phyloP scores from a whole-genome alignment of 495 filamentous ascomycete genomes.

The Pseudotulostoma volvatum region DNA sequence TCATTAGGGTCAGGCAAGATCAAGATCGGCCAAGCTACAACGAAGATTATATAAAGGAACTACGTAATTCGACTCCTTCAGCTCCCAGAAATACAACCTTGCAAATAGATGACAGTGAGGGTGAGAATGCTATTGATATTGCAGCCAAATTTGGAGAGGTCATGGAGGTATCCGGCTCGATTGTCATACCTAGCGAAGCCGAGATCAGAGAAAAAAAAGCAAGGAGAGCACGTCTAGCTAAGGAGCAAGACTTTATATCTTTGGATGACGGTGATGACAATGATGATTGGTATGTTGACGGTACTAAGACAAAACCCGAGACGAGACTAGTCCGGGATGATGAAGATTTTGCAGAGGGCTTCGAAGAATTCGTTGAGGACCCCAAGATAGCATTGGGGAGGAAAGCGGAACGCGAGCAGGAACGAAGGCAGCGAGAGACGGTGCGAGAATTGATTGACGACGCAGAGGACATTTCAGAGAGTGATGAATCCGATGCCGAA shows the following conservation, averaged over 20 bases:
- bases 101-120: slow-evolving; percentile 28
- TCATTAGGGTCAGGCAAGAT: slow-evolving; percentile 39
- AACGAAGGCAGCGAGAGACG: slow-evolving; percentile 45
- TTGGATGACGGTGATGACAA: slow-evolving; percentile 44
- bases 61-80: slow-evolving; percentile 66
- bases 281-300: slow-evolving; percentile 27
- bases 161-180: slow-evolving; percentile 18
- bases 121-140: slow-evolving; percentile 48
- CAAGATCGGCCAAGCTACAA: slow-evolving; percentile 72
- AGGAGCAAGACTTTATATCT: slow-evolving; percentile 67
- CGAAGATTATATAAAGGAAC: slow-evolving; percentile 69
- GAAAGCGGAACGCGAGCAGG: slow-evolving; percentile 64
- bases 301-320: slow-evolving; percentile 34
- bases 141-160: slow-evolving; percentile 45
- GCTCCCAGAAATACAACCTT: slow-evolving; percentile 44
- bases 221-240: slow-evolving; percentile 60
- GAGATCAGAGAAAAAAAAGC: slow-evolving; percentile 89
- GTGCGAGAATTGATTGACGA: slow-evolving; percentile 76
- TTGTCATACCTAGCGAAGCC: slow-evolving; percentile 61
- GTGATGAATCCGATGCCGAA: slow-evolving; percentile 65
- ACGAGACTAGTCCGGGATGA: slow-evolving; percentile 72
- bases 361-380: slow-evolving; percentile 83
- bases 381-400: slow-evolving; percentile 61
- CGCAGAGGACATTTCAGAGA: slow-evolving; percentile 49
- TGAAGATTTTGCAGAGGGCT: slow-evolving; percentile 88